Base-by-base conservation (phyloP, 2,329 filamentous ascomycete species). In the Cytospora piceae region DNA sequence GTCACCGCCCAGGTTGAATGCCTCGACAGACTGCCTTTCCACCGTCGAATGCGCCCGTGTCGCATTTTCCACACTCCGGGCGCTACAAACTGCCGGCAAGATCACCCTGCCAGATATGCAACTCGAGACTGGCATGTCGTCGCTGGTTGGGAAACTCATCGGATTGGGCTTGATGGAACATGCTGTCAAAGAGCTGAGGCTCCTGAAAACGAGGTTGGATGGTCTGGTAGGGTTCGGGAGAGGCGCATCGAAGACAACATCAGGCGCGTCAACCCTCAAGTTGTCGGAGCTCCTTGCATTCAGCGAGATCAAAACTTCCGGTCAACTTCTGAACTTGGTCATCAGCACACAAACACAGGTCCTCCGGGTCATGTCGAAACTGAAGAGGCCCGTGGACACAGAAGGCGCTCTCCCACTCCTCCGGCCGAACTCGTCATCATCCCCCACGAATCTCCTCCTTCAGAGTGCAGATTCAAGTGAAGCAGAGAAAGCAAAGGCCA, bases 71-170 rank as follows among this genome's bases (percentile, higher is more conserved):
- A 87, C 86, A 58, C 78, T 94, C 49, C 82, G 89, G 58, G 80
- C 82, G 32, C 72, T 87, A 29, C 85, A 90, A 59, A 79, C 83
- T 31, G 78, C 83, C 0, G 77, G 83, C 7, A 80, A 83, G 11
- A 77, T 87, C 12, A 77, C 83, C 12, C 78, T 88, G n/a, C 83
- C 86, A 1, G 82, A 85, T 54, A 78, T 91, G 49, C 90, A 94
- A 72, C 76, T 94, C 4, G 91, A 94, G 73, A 87, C 82, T 66
- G 91, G 90, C 62, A 90, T 92, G 82, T 85, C 90, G 20, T 87
- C 88, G 0, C 82, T 94, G 61, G 77, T 90, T 49, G 85, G 85
- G 49, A 92, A 88, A 73, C 79, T 94, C 1, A 78, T 93, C 17
- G 79, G 80, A 0, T 79, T 92, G 57, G 85, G 86, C 1, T 75